Evolutionary conservation across 1,284 basidiomycete species (phyloP).

Genomic region (Ustilago cynodontis): DNA sequence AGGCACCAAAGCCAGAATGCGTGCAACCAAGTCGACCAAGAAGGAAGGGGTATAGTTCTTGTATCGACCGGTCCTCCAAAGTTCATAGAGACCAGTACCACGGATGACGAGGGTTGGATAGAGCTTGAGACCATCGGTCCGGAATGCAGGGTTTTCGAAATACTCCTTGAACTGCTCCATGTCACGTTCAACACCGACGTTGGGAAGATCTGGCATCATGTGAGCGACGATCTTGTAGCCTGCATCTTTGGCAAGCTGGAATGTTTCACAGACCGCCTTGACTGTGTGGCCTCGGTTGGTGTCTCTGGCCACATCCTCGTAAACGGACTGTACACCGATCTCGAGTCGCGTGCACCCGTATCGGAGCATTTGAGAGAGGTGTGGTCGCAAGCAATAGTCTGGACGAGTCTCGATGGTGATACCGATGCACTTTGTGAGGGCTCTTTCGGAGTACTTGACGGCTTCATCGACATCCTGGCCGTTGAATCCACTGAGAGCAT

Average conservation of each 20-base stretch:
- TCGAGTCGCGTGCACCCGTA: slow-evolving; percentile 98
- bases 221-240: slow-evolving; percentile 91
- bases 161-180: slow-evolving; percentile 98
- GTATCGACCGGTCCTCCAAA: slow-evolving; percentile 95
- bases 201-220: slow-evolving; percentile 78
- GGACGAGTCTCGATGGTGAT: slow-evolving; percentile 99
- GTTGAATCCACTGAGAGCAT: slow-evolving; percentile 94
- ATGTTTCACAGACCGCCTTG: slow-evolving; percentile 94
- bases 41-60: slow-evolving; percentile 99
- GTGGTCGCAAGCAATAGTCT: slow-evolving; percentile 96
- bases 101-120: slow-evolving; percentile 98
- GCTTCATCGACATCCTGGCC: slow-evolving; percentile 93
- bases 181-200: slow-evolving; percentile 95
- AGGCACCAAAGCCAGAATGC: slow-evolving; percentile 95
- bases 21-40: slow-evolving; percentile 94
- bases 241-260: slow-evolving; percentile 98
- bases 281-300: slow-evolving; percentile 97
- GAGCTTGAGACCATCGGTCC: slow-evolving; percentile 96
- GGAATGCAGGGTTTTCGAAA: slow-evolving; percentile 97
- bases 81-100: slow-evolving; percentile 95
- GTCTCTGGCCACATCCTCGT: slow-evolving; percentile 98
- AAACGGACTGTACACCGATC: slow-evolving; percentile 98
- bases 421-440: slow-evolving; percentile 97
- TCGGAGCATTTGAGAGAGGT: slow-evolving; percentile 97
- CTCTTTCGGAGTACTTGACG: slow-evolving; percentile 96